Evolutionary conservation across 192 early-diverging fungal genomes (phyloP).

Genomic region (Gryganskiella cystojenkinii): DNA sequence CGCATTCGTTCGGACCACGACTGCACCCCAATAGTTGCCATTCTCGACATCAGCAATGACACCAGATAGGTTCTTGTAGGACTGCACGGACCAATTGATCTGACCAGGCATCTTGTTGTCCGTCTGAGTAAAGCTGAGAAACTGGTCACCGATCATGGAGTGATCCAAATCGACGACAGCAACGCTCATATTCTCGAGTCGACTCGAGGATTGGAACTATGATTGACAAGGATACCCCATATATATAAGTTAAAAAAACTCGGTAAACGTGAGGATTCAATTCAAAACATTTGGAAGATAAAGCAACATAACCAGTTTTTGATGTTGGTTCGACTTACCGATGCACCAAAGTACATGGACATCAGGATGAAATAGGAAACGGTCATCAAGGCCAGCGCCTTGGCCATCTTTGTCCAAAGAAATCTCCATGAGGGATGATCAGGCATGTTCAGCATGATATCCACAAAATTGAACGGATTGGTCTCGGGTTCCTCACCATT

Average conservation of each 20-base stretch:
- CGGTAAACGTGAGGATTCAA: neutral
- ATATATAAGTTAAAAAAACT: neutral
- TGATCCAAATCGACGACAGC: slow-evolving; percentile 40
- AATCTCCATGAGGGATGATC: slow-evolving; percentile 3
- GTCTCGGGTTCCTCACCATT: slow-evolving; percentile 46
- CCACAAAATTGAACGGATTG: slow-evolving; percentile 31
- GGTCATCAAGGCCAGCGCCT: slow-evolving; percentile 21
- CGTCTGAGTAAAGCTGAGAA: slow-evolving; percentile 35
- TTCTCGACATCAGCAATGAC: slow-evolving; percentile 32
- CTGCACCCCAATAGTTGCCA: slow-evolving; percentile 47
- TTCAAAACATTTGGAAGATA: too few species aligned
- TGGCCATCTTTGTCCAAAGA: slow-evolving; percentile 13
- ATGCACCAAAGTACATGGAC: slow-evolving; percentile 34
- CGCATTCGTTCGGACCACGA: slow-evolving; percentile 28
- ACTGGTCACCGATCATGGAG: slow-evolving; percentile 33
- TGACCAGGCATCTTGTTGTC: slow-evolving; percentile 13
- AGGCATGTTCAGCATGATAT: slow-evolving; percentile 32
- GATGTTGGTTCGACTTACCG: slow-evolving; percentile 12
- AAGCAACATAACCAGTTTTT: neutral
- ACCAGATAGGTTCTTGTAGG: slow-evolving; percentile 14
- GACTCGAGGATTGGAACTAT: slow-evolving; percentile 17
- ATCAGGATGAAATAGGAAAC: slow-evolving; percentile 34
- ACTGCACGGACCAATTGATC: slow-evolving; percentile 32
- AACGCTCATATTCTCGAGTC: slow-evolving; percentile 23
- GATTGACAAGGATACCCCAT: neutral